Base-by-base conservation (phyloP, 257 asterid genomes). In the Gentiana macrophylla region DNA sequence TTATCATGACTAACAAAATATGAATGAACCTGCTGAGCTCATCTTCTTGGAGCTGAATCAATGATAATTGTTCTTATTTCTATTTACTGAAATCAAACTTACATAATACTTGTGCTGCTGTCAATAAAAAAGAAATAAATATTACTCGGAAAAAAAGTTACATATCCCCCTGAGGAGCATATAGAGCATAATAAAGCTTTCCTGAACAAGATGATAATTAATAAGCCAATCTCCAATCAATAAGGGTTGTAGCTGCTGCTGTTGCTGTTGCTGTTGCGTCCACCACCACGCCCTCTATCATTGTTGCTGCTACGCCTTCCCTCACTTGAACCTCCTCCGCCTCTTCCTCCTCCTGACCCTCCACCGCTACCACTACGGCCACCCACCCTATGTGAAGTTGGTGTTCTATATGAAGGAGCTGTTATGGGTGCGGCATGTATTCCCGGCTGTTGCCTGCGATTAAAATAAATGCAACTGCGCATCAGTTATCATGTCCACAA, bases 381-480 rank as follows among this genome's bases (percentile, higher is more conserved):
- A 2, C 94, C 93, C 24, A 15, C 24, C 24, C 24, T 15, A 15
- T 15, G 24, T 15, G 24, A 15, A 15, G 24, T 15, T 15, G 24
- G 24, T 15, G 24, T 15, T 73, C 94, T 77, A 37, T 80, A 89
- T 15, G 66, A 75, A 52, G 91, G 83, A 32, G 79, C 82, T 10
- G 72, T 78, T 8, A 83, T 61, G 64, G 71, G 91, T 50, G 24
- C 24, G 24, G 75, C 68, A 67, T 84, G 86, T 63, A 77, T 56
- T 37, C 89, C 94, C 11, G 96, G 94, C 72, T 90, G 98, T 84
- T 90, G 98, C 80, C 98, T 90, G 24, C 24, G 24, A 15, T 15
- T 15, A 15, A 66, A 13, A 75, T 3, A 65, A 51, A 65, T 35
- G 6, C 46, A 41, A 10, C 9, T 41, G 5, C 24, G 9, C 6